Conservation (phyloP, 73 alveolate genomes). For the Tetrahymena thermophila region DNA sequence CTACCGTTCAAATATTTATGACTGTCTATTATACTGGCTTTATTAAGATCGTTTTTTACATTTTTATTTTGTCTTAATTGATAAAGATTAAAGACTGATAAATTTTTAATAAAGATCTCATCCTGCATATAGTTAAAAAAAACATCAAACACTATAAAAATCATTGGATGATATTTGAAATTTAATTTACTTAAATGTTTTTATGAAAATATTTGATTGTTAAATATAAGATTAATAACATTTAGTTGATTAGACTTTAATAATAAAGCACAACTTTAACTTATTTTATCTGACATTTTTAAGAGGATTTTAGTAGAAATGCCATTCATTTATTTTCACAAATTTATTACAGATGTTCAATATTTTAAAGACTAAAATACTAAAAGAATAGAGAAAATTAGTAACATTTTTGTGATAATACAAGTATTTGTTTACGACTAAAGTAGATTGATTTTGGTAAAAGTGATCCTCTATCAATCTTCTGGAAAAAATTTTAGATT, state of each 20-base stretch:
- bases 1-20: neutral
- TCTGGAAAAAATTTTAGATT: neutral
- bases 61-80: too few species aligned
- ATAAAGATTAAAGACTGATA: neutral
- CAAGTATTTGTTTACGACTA: neutral
- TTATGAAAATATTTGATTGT: too few species aligned
- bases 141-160: neutral
- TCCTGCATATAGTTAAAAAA: too few species aligned
- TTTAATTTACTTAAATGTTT: neutral
- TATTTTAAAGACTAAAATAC: too few species aligned
- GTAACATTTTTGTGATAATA: neutral
- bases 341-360: too few species aligned
- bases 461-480: neutral
- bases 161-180: neutral
- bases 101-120: neutral
- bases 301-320: too few species aligned
- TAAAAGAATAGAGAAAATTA: neutral
- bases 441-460: neutral
- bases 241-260: too few species aligned
- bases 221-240: too few species aligned
- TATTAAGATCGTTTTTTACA: neutral
- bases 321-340: too few species aligned
- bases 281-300: too few species aligned
- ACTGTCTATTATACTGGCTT: neutral
- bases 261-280: too few species aligned